Percentiles rank a stretch among this genome's conserved stretches.
Evolutionary conservation across 768 basidiomycete genomes (phyloP).

Genomic region (Cantharellus cinnabarinus): DNA sequence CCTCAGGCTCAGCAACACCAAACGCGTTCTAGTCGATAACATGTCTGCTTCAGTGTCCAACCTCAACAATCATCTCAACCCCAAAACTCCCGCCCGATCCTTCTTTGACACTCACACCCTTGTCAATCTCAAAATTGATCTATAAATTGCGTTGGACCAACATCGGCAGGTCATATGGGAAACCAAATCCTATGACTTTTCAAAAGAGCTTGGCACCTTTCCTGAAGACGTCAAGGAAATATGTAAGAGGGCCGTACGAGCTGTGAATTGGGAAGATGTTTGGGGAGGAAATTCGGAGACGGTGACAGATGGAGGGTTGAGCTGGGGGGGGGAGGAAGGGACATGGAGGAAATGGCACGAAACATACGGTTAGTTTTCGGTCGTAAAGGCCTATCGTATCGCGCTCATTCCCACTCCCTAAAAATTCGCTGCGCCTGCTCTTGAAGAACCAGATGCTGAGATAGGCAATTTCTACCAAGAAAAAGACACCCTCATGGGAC

Average conservation of each 20-base stretch:
- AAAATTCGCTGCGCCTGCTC: too few relatives aligned
- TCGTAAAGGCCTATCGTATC: too few relatives aligned
- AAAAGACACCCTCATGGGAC: slow-evolving; percentile 83
- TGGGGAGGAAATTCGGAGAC: slow-evolving; percentile 23
- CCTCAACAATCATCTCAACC: slow-evolving; percentile 30
- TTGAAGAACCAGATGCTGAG: slow-evolving; percentile 77
- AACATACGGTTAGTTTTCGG: slow-evolving; percentile 60
- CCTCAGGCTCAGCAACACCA: too few relatives aligned
- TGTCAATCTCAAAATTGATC: slow-evolving; percentile 34
- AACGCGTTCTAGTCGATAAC: slow-evolving; percentile 39
- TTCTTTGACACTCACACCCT: slow-evolving; percentile 34
- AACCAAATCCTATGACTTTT: slow-evolving; percentile 84
- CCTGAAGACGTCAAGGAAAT: slow-evolving; percentile 32
- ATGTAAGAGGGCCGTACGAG: slow-evolving; percentile 40
- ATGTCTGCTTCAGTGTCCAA: slow-evolving; percentile 39
- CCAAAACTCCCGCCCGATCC: slow-evolving; percentile 47
- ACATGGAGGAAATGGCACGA: slow-evolving; percentile 52
- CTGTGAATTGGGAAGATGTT: slow-evolving; percentile 51
- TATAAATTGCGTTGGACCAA: slow-evolving; percentile 85
- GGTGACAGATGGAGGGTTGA: slow-evolving; percentile 17
- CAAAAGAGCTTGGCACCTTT: slow-evolving; percentile 42
- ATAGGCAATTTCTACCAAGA: slow-evolving; percentile 90
- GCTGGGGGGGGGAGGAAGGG: slow-evolving; percentile 33
- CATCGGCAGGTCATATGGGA: slow-evolving; percentile 96
- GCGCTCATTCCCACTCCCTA: too few relatives aligned